Evolutionary conservation across 441 rosid species (phyloP).

Genomic region (Sinapis alba): DNA sequence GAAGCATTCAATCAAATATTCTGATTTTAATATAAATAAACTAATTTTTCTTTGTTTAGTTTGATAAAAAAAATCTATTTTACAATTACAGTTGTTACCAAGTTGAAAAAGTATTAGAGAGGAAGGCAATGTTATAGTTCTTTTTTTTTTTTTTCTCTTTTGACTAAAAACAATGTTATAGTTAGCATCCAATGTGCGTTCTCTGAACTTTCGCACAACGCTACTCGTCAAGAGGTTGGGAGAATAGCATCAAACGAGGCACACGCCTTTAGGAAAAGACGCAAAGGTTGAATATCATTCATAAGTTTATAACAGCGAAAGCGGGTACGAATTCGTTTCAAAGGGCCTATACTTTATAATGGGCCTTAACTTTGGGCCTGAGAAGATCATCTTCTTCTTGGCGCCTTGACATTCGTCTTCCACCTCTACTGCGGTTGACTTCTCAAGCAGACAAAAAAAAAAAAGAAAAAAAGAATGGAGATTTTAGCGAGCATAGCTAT

Average conservation of each 20-base stretch:
- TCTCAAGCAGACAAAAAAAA: background rate
- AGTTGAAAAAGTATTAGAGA: background rate
- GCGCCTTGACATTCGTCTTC: background rate
- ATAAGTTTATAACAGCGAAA: background rate
- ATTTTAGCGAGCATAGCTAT: constrained; percentile 31
- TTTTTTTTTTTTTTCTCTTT: no score
- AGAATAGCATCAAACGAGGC: constrained; percentile 31
- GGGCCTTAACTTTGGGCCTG: background rate
- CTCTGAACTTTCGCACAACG: background rate
- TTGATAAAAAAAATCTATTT: background rate
- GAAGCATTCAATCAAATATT: constrained; percentile 13
- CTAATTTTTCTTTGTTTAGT: background rate
- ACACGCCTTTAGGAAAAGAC: constrained; percentile 49
- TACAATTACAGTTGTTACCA: background rate
- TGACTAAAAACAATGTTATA: no score
- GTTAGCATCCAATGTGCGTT: no score
- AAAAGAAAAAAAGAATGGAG: constrained; percentile 38
- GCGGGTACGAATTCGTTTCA: background rate
- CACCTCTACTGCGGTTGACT: background rate
- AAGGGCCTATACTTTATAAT: background rate
- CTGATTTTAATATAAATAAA: background rate
- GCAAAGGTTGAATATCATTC: constrained; percentile 8
- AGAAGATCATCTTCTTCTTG: background rate
- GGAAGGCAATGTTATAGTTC: no score
- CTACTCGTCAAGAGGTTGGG: constrained; percentile 7